Evolutionary conservation across 1,284 basidiomycete species (phyloP).

Genomic region (Amylostereum areolatum): DNA sequence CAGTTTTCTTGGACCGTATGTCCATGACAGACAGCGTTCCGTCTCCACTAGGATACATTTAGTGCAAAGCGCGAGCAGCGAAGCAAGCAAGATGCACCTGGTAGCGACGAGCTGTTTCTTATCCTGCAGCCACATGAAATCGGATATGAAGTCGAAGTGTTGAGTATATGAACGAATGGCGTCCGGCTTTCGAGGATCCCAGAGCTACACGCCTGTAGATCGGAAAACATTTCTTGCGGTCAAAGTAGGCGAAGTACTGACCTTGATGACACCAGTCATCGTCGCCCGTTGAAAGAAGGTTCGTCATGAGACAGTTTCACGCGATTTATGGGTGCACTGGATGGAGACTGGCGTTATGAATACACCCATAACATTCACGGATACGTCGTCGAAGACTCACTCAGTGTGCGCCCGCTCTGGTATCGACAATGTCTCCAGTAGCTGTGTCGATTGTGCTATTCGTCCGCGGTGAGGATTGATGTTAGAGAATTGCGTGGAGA

Average conservation of each 20-base stretch:
- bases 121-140: conserved; percentile 83
- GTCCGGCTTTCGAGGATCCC: conserved; percentile 77
- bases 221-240: background rate
- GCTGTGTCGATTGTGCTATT: conserved; percentile 62
- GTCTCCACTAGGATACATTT: conserved; percentile 61
- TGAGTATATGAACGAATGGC: conserved; percentile 71
- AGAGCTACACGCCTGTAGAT: conserved; percentile 49
- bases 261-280: conserved; percentile 94
- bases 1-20: conserved; percentile 68
- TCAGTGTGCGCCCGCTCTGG: conserved; percentile 70
- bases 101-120: conserved; percentile 83
- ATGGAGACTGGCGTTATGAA: conserved; percentile 30
- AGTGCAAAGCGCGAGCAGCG: background rate
- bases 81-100: conserved; percentile 47
- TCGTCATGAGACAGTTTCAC: conserved; percentile 63
- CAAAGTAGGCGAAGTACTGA: conserved; percentile 24
- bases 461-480: background rate
- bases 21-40: conserved; percentile 90
- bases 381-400: conserved; percentile 42
- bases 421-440: conserved; percentile 60
- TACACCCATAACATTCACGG: conserved; percentile 5
- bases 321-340: conserved; percentile 81
- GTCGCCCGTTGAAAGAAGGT: conserved; percentile 81
- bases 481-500: background rate
- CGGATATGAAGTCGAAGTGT: conserved; percentile 94